Conservation (phyloP, 176 grass and related monocot species). For the Lolium perenne region DNA sequence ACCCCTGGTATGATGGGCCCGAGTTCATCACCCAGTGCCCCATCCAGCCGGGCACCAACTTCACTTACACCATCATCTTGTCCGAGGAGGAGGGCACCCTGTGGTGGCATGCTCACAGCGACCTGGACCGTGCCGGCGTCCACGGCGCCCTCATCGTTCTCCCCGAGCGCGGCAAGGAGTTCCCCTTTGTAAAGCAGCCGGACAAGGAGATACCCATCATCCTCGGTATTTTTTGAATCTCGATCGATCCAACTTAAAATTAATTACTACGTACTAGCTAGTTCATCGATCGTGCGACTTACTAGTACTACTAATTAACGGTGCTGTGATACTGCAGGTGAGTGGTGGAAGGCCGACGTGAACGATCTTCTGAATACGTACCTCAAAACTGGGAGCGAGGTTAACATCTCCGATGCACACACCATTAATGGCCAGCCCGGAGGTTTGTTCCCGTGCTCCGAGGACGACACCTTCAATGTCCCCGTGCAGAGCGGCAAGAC, state of each 20-base stretch:
- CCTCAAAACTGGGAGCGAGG: conserved; percentile 22
- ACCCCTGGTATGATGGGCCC: too few relatives aligned
- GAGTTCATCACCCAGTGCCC: neutral
- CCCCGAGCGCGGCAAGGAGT: conserved; percentile 42
- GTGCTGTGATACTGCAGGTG: neutral
- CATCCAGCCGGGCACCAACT: neutral
- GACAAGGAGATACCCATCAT: too few relatives aligned
- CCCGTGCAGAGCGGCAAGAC: conserved; percentile 60
- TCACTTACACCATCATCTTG: conserved; percentile 48
- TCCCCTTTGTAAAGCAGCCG: conserved; percentile 44
- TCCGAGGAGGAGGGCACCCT: conserved; percentile 54
- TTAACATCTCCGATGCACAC: conserved; percentile 23
- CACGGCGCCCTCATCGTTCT: conserved; percentile 68
- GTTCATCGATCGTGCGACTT: too few relatives aligned
- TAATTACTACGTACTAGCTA: too few relatives aligned
- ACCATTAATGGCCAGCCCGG: conserved; percentile 67
- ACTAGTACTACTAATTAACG: too few relatives aligned
- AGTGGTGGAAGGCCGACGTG: conserved; percentile 46
- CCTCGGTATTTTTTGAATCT: too few relatives aligned
- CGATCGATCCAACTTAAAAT: neutral
- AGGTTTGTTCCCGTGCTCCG: conserved; percentile 17
- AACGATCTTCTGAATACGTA: neutral
- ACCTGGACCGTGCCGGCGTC: conserved; percentile 54
- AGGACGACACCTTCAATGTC: conserved; percentile 25
- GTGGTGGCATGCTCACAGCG: conserved; percentile 34